phyloP scores from a whole-genome alignment of 352 stramenopile species.

The Pythium guiyangense region DNA sequence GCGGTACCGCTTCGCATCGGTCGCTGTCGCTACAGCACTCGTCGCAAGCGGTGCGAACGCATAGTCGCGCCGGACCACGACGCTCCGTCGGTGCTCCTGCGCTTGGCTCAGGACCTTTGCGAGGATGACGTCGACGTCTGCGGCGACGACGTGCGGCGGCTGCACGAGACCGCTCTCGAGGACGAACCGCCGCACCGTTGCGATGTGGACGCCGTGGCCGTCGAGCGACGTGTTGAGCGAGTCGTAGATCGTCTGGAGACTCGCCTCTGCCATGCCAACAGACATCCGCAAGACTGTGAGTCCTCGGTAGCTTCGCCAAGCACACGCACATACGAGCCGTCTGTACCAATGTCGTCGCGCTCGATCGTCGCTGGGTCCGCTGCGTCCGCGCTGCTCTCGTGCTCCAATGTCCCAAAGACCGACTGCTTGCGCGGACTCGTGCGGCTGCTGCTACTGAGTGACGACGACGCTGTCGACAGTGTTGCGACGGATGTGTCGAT shows the following conservation, averaged over 20 bases:
- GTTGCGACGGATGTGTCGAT: constrained; percentile 8
- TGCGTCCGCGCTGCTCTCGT: constrained; percentile 7
- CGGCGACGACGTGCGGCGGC: constrained; percentile 33
- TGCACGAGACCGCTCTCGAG: constrained; percentile 60
- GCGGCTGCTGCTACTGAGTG: constrained; percentile 13
- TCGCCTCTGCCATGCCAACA: constrained; percentile 27
- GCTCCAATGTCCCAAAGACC: constrained; percentile 7
- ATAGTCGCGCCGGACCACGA: constrained; percentile 54
- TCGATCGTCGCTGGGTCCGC: constrained; percentile 12
- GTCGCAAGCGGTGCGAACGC: constrained; percentile 19
- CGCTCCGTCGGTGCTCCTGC: constrained; percentile 46
- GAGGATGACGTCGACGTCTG: constrained; percentile 68
- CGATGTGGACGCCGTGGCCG: constrained; percentile 49
- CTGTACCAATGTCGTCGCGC: constrained; percentile 20
- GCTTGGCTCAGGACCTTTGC: constrained; percentile 51
- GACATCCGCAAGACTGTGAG: background rate
- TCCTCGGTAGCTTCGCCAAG: background rate
- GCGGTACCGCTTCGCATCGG: constrained; percentile 38
- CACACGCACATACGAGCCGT: background rate
- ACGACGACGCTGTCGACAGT: constrained; percentile 1
- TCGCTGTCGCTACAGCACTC: constrained; percentile 4
- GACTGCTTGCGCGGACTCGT: constrained; percentile 7
- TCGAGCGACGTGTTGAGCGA: constrained; percentile 45
- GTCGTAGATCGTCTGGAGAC: constrained; percentile 36
- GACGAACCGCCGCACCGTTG: constrained; percentile 64